A percentile compares a stretch with the other conserved stretches of the same genome.
Evolutionary conservation across 345 rosid genomes (phyloP).

Genomic region (Citrus unshiu): DNA sequence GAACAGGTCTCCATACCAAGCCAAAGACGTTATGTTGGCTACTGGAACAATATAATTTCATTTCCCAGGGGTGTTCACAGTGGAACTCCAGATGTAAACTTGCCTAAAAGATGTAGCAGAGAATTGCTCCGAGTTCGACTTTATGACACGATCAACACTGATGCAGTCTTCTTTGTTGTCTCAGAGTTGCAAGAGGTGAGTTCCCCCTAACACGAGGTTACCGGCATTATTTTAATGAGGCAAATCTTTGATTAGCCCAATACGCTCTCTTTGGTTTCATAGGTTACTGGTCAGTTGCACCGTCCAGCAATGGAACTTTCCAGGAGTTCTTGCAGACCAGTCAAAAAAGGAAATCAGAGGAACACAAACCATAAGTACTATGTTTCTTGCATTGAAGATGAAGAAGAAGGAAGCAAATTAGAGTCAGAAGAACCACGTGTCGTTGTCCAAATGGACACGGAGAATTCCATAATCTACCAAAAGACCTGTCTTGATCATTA

Average conservation of each 20-base stretch:
- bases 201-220: background rate
- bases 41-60: slow-evolving; percentile 55
- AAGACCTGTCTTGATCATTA: slow-evolving; percentile 77
- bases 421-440: slow-evolving; percentile 46
- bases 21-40: slow-evolving; percentile 86
- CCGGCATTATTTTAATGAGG: background rate
- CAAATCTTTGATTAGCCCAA: background rate
- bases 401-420: slow-evolving; percentile 28
- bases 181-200: slow-evolving; percentile 80
- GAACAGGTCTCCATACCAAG: slow-evolving; percentile 91
- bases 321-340: slow-evolving; percentile 63
- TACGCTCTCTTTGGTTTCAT: background rate
- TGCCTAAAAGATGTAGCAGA: slow-evolving; percentile 61
- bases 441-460: slow-evolving; percentile 94
- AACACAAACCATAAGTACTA: slow-evolving; percentile 59
- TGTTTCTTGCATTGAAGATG: slow-evolving; percentile 45
- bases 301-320: slow-evolving; percentile 65
- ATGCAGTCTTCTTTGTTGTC: slow-evolving; percentile 77
- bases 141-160: slow-evolving; percentile 61
- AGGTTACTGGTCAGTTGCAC: slow-evolving; percentile 66
- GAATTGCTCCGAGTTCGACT: slow-evolving; percentile 76
- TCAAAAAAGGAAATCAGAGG: slow-evolving; percentile 56
- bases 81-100: slow-evolving; percentile 49
- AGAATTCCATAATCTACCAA: slow-evolving; percentile 71
- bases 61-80: slow-evolving; percentile 36